These are phyloP conservation scores for Agroathelia rolfsii DNA, from an alignment of 1,284 basidiomycete genomes.

Conservation along the genomic window DNA sequence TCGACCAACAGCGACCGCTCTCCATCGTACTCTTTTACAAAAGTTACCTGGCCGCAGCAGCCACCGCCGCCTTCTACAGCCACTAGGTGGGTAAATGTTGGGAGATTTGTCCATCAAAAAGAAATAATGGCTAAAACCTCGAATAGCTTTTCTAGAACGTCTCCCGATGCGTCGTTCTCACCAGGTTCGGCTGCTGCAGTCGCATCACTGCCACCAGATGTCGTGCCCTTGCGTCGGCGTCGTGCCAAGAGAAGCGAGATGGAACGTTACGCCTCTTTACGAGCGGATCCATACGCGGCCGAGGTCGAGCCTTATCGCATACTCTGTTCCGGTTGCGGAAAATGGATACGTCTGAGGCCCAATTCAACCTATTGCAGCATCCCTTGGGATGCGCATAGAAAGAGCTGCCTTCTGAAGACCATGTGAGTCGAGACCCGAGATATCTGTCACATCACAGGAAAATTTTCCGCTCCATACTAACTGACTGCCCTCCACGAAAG, in stretches of 20 bases:
- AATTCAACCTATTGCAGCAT: slow-evolving; percentile 80
- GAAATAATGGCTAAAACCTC: no score
- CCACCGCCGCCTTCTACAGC: no score
- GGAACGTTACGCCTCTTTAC: slow-evolving; percentile 65
- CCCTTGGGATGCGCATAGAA: slow-evolving; percentile 73
- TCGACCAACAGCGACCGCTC: no score
- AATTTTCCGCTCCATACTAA: slow-evolving; percentile 6
- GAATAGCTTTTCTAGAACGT: no score
- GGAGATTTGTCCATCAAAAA: no score
- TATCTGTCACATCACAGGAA: slow-evolving; percentile 3
- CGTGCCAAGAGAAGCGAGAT: slow-evolving; percentile 70
- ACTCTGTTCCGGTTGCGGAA: slow-evolving; percentile 66
- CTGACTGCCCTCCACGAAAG: slow-evolving; percentile 23
- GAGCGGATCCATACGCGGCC: slow-evolving; percentile 64
- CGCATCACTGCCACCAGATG: no score
- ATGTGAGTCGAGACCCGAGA: slow-evolving; percentile 30
- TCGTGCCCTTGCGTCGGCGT: no score
- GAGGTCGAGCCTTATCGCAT: slow-evolving; percentile 72
- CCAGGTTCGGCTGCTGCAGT: no score
- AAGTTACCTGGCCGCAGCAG: no score
- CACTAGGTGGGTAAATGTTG: no score
- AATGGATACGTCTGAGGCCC: slow-evolving; percentile 71
- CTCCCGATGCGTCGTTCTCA: no score
- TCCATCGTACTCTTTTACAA: no score
- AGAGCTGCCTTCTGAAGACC: slow-evolving; percentile 66